Conservation (phyloP, 305 asterid species). For the Rubia peregrina region DNA sequence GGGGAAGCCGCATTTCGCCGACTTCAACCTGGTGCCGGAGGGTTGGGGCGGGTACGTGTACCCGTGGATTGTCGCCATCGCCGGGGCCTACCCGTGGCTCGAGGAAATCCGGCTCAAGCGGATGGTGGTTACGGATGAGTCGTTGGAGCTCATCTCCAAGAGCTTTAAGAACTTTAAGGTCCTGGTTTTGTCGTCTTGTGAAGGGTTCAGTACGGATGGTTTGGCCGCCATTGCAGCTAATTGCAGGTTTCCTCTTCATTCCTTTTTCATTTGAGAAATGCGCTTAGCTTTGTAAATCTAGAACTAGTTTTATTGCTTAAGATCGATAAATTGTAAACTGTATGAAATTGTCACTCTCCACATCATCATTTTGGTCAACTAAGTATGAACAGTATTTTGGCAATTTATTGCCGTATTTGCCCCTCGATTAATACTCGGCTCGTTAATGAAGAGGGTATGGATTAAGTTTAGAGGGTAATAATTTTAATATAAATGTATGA, state of each 20-base stretch:
- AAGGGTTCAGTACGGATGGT: conserved; percentile 87
- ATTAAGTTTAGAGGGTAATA: neutral
- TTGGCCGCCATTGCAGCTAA: conserved; percentile 90
- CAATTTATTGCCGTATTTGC: neutral
- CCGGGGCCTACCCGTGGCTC: conserved; percentile 65
- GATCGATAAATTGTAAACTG: neutral
- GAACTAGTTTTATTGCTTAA: neutral
- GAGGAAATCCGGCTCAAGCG: conserved; percentile 94
- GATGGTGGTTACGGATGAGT: conserved; percentile 90
- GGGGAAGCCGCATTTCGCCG: conserved; percentile 99
- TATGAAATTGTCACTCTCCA: neutral
- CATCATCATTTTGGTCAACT: neutral
- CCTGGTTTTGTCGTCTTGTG: conserved; percentile 72
- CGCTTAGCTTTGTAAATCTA: neutral
- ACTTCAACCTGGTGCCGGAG: conserved; percentile 91
- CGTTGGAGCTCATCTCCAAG: conserved; percentile 72
- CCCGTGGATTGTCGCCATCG: conserved; percentile 84
- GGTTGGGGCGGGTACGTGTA: conserved; percentile 81
- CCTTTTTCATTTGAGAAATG: conserved; percentile 9
- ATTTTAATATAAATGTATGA: too few relatives aligned
- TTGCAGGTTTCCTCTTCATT: conserved; percentile 58
- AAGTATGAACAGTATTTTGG: too few relatives aligned
- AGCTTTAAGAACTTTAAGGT: conserved; percentile 73
- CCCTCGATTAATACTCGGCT: neutral
- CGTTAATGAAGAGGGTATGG: neutral